Evolutionary conservation across 2,329 filamentous ascomycete genomes (phyloP), one percentile per base, ranked within the genome.

Genomic region (Verticillium tricorpus): DNA sequence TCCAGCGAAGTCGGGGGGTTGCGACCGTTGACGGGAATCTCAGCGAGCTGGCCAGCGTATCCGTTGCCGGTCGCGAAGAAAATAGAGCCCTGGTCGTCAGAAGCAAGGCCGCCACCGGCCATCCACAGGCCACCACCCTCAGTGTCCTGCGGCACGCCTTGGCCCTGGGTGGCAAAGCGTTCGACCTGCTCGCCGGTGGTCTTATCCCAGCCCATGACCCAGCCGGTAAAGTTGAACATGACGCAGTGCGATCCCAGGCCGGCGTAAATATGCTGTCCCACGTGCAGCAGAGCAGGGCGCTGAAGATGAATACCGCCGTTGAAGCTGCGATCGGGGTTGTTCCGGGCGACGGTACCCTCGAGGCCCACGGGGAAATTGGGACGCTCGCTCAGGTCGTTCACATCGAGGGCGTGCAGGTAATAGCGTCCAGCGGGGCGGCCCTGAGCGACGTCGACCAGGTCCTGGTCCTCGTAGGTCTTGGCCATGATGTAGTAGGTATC

Each of bases 231-330:
- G 67, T 85, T 83, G 69, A 80, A 85, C 61, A 80, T 75, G 28
- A 84, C 83, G 58, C 83, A 86, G 63, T 85, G 80, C 11, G 81
- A 83, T 0, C 81, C 83, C 63, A 85, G 85, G 0, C 76, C 82
- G 0, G 77, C 80, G 60, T 84, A 84, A 6, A 86, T 72, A 54
- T 75, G 77, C 58, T 78, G 73, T 2, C 80, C 80, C 0, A 79
- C 70, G 28, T 80, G 72, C 1, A 79, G 72, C 14, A 86, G 69
- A 3, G 75, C 78, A 0, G 83, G 80, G 8, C 82, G 75, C 66
- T 85, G 83, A 35, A 83, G 76, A 40, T 83, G 76, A 4, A 82
- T 78, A 0, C 83, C 83, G 4, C 81, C 82, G 7, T 79, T 73
- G 64, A 85, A 85, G 64, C 78, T 80, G n/a, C 81, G 78, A 0